phyloP scores from a whole-genome alignment of 148 eudicot species.

The Fagopyrum homotropicum region DNA sequence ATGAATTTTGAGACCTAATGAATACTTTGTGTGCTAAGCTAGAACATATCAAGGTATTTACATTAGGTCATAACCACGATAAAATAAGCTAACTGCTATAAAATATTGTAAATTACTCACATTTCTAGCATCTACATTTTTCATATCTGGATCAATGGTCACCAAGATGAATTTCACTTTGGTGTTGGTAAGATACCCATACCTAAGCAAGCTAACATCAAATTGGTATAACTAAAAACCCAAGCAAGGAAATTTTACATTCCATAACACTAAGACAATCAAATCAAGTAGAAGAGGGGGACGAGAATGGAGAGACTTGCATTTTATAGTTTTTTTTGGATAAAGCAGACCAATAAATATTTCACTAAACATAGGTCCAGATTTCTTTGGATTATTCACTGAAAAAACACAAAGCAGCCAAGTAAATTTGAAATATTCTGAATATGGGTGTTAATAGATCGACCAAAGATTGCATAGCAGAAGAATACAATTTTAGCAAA shows the following conservation, averaged over 20 bases:
- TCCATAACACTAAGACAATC: too few relatives aligned
- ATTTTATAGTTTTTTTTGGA: slow-evolving; percentile 94
- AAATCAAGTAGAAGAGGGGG: background rate
- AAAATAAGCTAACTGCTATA: background rate
- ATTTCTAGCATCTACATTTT: slow-evolving; percentile 92
- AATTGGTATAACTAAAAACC: background rate
- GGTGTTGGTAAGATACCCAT: slow-evolving; percentile 92
- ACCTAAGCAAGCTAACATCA: slow-evolving; percentile 33
- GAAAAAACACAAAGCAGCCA: slow-evolving; percentile 20
- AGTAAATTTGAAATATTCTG: too few relatives aligned
- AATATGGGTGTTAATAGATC: background rate
- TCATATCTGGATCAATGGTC: slow-evolving; percentile 81
- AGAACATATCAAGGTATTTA: too few relatives aligned
- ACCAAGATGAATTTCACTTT: slow-evolving; percentile 95
- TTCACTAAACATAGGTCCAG: slow-evolving; percentile 87
- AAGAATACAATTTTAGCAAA: too few relatives aligned
- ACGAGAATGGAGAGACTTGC: slow-evolving; percentile 34
- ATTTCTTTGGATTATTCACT: slow-evolving; percentile 97
- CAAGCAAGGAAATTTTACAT: background rate
- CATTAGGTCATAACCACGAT: background rate
- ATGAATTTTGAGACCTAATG: too few relatives aligned
- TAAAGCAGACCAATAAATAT: slow-evolving; percentile 88
- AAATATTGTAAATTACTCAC: slow-evolving; percentile 35
- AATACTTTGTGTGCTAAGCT: too few relatives aligned
- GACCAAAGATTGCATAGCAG: background rate